Conservation (phyloP, 495 filamentous ascomycete species). For the Haplographium delicatum region DNA sequence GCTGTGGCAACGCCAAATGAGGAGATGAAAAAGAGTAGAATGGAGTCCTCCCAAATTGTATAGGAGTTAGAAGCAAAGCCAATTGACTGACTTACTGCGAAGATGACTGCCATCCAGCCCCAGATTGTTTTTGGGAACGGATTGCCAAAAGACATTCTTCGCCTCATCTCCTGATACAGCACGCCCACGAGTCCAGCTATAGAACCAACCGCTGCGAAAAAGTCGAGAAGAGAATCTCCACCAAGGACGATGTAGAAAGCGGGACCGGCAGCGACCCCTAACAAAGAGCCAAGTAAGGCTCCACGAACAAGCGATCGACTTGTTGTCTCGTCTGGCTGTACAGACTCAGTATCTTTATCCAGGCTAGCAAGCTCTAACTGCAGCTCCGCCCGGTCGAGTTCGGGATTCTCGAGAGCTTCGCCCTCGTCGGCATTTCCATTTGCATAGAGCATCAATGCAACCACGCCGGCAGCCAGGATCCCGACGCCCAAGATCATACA, state of each 20-base stretch:
- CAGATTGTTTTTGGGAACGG: conserved; percentile 75
- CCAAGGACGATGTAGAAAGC: conserved; percentile 19
- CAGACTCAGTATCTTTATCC: conserved; percentile 4
- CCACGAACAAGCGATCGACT: conserved; percentile 25
- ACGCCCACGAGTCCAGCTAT: conserved; percentile 61
- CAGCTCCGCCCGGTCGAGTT: conserved; percentile 20
- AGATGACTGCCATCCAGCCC: conserved; percentile 78
- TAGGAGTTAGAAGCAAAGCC: conserved; percentile 97
- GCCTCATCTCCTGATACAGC: conserved; percentile 46
- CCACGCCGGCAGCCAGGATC: conserved; percentile 62
- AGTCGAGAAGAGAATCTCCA: conserved; percentile 25
- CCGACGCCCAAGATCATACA: conserved; percentile 77
- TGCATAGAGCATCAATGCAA: conserved; percentile 66
- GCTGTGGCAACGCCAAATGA: conserved; percentile 75
- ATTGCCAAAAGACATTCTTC: conserved; percentile 42
- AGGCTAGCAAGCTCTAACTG: conserved; percentile 21
- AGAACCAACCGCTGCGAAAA: conserved; percentile 36
- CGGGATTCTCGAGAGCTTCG: conserved; percentile 17
- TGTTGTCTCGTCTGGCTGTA: conserved; percentile 19
- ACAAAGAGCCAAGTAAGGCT: conserved; percentile 25
- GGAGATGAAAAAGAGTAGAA: conserved; percentile 82
- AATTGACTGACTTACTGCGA: conserved; percentile 75
- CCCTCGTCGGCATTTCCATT: conserved; percentile 23
- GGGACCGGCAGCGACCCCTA: conserved; percentile 24
- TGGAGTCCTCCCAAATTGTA: conserved; percentile 98